Evolutionary conservation across 2,329 filamentous ascomycete species (phyloP).

Genomic region (Ophiostoma sp.): DNA sequence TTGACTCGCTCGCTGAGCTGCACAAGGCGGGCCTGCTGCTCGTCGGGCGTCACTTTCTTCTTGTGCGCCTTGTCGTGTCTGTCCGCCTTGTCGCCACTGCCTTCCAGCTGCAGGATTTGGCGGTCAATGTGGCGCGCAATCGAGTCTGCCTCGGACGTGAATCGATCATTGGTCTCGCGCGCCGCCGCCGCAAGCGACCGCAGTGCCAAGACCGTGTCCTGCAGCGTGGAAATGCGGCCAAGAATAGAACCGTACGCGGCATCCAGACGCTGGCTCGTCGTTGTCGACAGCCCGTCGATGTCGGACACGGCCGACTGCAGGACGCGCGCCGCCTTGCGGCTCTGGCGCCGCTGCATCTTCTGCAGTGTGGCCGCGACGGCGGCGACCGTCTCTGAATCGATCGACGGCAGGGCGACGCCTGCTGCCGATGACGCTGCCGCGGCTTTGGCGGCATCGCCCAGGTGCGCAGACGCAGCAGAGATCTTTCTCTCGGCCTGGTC

Average conservation of each 20-base stretch:
- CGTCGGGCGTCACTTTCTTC: conserved; percentile 51
- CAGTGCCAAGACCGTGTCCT: conserved; percentile 58
- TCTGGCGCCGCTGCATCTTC: conserved; percentile 21
- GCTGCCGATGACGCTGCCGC: not conserved
- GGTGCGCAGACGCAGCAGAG: no score
- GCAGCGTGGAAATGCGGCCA: conserved; percentile 60
- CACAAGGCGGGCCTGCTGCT: conserved; percentile 59
- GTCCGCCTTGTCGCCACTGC: not conserved
- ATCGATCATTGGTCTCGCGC: conserved; percentile 52
- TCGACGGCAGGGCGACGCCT: not conserved
- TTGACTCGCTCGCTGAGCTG: conserved; percentile 57
- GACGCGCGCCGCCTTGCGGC: conserved; percentile 20
- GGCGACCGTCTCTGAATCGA: conserved; percentile 14
- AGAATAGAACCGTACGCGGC: conserved; percentile 69
- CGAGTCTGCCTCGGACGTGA: conserved; percentile 54
- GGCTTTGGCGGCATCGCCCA: not conserved
- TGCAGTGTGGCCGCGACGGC: conserved; percentile 26
- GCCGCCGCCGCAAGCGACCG: conserved; percentile 62
- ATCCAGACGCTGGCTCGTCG: conserved; percentile 61
- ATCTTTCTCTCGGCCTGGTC: not conserved
- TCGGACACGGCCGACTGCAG: conserved; percentile 21
- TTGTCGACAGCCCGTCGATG: conserved; percentile 41
- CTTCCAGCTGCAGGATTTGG: conserved; percentile 42
- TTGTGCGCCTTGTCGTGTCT: conserved; percentile 33
- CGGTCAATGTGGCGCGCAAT: conserved; percentile 54